Conservation (phyloP, 495 filamentous ascomycete genomes). For the Geopyxis carbonaria region DNA sequence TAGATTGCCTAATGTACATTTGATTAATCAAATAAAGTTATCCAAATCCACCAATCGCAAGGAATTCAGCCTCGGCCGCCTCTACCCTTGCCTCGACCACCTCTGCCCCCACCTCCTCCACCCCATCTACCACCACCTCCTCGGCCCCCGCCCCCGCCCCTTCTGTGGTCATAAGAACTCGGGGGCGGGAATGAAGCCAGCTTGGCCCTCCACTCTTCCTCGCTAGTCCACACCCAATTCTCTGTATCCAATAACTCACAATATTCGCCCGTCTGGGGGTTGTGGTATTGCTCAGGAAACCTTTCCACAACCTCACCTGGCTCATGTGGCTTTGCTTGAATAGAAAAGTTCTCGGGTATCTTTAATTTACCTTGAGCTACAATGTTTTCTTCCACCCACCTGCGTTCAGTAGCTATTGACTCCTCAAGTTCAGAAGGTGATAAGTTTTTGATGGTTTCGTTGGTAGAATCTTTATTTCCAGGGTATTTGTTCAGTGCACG, state of each 20-base stretch:
- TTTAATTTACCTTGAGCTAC: constrained; percentile 38
- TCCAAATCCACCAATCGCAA: too few relatives aligned
- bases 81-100: constrained; percentile 19
- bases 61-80: constrained; percentile 10
- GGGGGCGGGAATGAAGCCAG: constrained; percentile 21
- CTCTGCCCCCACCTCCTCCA: constrained; percentile 16
- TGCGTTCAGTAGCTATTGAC: constrained; percentile 32
- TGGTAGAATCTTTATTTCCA: constrained; percentile 8
- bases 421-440: background rate
- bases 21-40: too few relatives aligned
- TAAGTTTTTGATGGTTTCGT: constrained; percentile 6
- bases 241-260: constrained; percentile 59
- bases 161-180: constrained; percentile 5
- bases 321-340: constrained; percentile 57
- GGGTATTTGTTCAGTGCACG: constrained; percentile 50
- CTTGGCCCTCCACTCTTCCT: constrained; percentile 47
- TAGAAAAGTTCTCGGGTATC: constrained; percentile 54
- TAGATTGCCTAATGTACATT: too few relatives aligned
- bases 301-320: constrained; percentile 25
- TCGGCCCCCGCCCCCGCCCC: constrained; percentile 20
- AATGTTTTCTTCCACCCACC: constrained; percentile 64
- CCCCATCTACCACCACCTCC: constrained; percentile 24
- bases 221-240: constrained; percentile 55
- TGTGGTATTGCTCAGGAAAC: constrained; percentile 59
- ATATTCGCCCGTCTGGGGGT: constrained; percentile 61